Percentiles rank a stretch among this genome's conserved stretches.
Conservation (phyloP, 352 stramenopile species). For the Phytophthora europaea region DNA sequence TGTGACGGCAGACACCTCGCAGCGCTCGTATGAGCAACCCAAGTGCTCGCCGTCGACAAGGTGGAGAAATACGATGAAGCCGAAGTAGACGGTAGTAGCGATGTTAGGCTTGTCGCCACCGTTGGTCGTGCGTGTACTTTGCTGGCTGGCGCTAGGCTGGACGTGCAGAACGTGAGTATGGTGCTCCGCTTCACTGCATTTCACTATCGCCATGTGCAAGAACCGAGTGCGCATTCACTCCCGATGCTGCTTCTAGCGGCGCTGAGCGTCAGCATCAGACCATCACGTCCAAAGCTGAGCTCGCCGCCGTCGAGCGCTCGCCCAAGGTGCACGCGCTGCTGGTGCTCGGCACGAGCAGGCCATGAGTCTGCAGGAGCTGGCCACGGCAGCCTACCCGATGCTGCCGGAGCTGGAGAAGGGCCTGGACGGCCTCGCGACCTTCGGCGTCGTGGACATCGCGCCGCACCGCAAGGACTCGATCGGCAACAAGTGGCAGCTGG, state of each 20-base stretch:
- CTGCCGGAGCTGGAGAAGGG: slow-evolving; percentile 53
- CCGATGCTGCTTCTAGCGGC: slow-evolving; percentile 19
- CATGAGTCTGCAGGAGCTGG: slow-evolving; percentile 38
- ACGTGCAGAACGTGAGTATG: no score
- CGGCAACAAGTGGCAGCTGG: slow-evolving; percentile 66
- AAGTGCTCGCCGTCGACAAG: no score
- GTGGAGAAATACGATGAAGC: no score
- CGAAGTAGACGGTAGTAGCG: no score
- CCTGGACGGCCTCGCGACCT: slow-evolving; percentile 52
- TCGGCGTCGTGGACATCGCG: slow-evolving; percentile 56
- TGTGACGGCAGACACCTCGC: no score
- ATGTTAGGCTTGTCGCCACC: no score
- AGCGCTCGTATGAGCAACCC: no score
- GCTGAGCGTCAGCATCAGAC: slow-evolving; percentile 7
- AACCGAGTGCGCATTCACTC: slow-evolving; percentile 10
- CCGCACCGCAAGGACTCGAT: slow-evolving; percentile 41
- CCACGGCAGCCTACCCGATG: slow-evolving; percentile 44
- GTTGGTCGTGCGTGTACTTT: no score
- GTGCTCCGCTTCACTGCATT: slow-evolving; percentile 19
- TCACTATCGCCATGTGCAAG: slow-evolving; percentile 28
- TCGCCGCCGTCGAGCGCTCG: slow-evolving; percentile 44
- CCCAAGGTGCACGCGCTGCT: slow-evolving; percentile 46
- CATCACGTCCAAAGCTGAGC: slow-evolving; percentile 33
- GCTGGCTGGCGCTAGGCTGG: no score
- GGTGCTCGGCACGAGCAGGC: slow-evolving; percentile 31